phyloP scores from a whole-genome alignment of 2,329 filamentous ascomycete species.

The Pestalotiopsis sp. region DNA sequence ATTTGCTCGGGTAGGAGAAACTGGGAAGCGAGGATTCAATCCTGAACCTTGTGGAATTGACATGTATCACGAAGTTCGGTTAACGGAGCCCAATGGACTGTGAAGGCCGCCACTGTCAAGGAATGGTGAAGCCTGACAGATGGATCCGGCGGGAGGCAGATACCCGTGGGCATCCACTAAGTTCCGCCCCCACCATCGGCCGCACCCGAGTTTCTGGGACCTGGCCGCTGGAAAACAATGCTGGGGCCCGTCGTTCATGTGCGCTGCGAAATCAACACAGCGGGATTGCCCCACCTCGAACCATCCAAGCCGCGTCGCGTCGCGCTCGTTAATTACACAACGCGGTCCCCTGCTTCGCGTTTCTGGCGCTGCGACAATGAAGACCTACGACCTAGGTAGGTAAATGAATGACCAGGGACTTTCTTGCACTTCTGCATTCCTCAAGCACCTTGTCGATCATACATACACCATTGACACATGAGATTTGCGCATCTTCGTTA shows the following conservation, averaged over 20 bases:
- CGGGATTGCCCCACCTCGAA: background rate
- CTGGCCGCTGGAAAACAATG: background rate
- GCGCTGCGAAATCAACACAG: background rate
- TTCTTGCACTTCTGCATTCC: background rate
- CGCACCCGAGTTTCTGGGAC: background rate
- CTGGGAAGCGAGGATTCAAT: background rate
- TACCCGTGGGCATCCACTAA: background rate
- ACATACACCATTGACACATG: background rate
- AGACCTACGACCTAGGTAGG: too few relatives aligned
- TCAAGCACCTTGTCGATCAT: background rate
- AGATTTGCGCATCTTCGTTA: background rate
- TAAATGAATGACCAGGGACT: background rate
- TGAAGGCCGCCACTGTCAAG: background rate
- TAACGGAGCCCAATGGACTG: background rate
- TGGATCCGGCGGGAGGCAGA: background rate
- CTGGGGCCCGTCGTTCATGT: background rate
- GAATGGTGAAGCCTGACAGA: background rate
- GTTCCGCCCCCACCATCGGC: background rate
- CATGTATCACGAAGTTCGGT: background rate
- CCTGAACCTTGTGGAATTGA: background rate
- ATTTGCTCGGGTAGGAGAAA: background rate
- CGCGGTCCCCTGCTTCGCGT: background rate
- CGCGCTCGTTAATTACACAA: slow-evolving; percentile 1
- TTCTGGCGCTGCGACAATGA: background rate
- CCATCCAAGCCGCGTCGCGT: slow-evolving; percentile 8